These are phyloP conservation scores for Beta lomatogona DNA, from an alignment of 179 eudicot species.

Conservation along the genomic window DNA sequence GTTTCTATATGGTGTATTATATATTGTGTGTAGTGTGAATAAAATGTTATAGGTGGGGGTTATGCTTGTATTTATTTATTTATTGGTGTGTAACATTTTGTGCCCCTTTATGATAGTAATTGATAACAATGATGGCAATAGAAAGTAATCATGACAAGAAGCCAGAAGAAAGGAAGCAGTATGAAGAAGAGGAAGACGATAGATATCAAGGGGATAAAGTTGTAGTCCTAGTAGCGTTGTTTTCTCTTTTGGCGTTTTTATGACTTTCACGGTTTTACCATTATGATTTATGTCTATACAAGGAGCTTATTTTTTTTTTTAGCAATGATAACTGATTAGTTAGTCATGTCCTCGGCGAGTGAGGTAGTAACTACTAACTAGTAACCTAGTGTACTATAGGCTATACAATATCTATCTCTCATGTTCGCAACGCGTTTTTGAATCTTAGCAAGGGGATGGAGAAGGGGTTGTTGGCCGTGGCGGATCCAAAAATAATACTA, in stretches of 20 bases:
- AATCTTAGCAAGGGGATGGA: no score
- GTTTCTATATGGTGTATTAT: background rate
- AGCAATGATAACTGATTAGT: background rate
- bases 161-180: background rate
- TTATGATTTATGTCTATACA: background rate
- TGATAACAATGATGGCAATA: slow-evolving; percentile 29
- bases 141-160: slow-evolving; percentile 19
- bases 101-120: slow-evolving; percentile 6
- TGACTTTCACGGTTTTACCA: background rate
- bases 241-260: slow-evolving; percentile 5
- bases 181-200: background rate
- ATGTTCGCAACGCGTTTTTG: no score
- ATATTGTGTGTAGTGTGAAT: background rate
- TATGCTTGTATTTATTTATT: background rate
- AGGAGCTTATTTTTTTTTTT: background rate
- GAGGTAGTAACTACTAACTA: no score
- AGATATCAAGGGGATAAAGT: background rate
- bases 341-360: no score
- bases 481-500: no score
- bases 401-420: no score
- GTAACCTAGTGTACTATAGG: no score
- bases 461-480: no score
- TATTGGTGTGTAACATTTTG: background rate
- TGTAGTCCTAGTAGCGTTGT: background rate
- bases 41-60: background rate